Percentiles rank a stretch among this genome's conserved stretches.
Conservation (phyloP, 257 asterid species). For the Schizonepeta tenuifolia region DNA sequence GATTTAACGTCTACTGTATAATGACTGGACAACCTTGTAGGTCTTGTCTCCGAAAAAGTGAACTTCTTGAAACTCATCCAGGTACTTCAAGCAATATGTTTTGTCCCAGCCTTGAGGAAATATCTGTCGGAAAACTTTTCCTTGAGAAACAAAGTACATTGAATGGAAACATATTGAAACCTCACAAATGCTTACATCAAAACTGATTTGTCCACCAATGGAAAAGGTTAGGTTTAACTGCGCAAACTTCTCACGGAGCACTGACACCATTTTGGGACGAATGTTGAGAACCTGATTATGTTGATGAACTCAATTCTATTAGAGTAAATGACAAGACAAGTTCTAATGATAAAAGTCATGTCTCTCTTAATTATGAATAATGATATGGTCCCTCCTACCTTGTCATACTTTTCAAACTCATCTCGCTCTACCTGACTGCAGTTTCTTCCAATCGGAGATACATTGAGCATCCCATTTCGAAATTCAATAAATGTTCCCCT, state of each 20-base stretch:
- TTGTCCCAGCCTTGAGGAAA: constrained; percentile 99
- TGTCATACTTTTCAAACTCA: constrained; percentile 92
- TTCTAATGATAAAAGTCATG: constrained; percentile 15
- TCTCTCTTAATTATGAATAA: constrained; percentile 1
- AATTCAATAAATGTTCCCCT: constrained; percentile 98
- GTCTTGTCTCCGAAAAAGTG: constrained; percentile 99
- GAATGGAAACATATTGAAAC: constrained; percentile 3
- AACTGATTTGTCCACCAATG: constrained; percentile 97
- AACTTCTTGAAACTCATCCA: constrained; percentile 79
- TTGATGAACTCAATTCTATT: constrained; percentile 26
- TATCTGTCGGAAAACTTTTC: constrained; percentile 53
- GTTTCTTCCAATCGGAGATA: constrained; percentile 97
- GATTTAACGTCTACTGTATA: constrained; percentile 1
- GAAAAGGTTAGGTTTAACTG: constrained; percentile 81
- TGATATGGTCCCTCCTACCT: constrained; percentile 53
- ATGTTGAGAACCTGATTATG: constrained; percentile 71
- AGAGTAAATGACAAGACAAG: constrained; percentile 14
- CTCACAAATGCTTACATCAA: constrained; percentile 65
- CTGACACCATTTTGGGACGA: constrained; percentile 84
- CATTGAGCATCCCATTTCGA: constrained; percentile 96
- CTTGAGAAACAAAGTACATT: constrained; percentile 23
- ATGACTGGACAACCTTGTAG: constrained; percentile 65
- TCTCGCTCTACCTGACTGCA: constrained; percentile 99
- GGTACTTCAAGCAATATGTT: constrained; percentile 90
- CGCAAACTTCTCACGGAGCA: constrained; percentile 80